Conservation (phyloP, 495 filamentous ascomycete species). For the Hypoxylon crocopeplum region DNA sequence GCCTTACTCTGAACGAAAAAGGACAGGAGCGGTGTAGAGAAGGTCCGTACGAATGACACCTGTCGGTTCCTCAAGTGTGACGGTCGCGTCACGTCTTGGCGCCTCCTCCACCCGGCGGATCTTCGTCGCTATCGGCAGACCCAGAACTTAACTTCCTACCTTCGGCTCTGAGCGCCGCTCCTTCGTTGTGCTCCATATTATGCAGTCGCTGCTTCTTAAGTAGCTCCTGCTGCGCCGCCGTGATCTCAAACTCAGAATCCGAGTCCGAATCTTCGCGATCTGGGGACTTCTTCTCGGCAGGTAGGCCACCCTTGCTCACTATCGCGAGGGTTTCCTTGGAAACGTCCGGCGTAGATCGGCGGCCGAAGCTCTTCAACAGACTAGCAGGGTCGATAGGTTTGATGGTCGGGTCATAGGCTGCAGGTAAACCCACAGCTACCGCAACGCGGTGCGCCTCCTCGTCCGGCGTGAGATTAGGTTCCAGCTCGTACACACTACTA, state of each 20-base stretch:
- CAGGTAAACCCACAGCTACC: slow-evolving; percentile 70
- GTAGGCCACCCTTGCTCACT: slow-evolving; percentile 27
- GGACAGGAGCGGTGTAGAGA: neutral
- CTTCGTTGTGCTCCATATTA: slow-evolving; percentile 62
- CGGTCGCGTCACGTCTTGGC: slow-evolving; percentile 40
- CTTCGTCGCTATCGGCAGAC: slow-evolving; percentile 44
- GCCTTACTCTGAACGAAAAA: neutral
- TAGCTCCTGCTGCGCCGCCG: slow-evolving; percentile 45
- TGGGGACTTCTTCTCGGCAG: slow-evolving; percentile 32
- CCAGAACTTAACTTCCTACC: slow-evolving; percentile 36
- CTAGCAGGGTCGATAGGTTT: slow-evolving; percentile 54
- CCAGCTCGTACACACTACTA: slow-evolving; percentile 54
- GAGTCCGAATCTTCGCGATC: slow-evolving; percentile 58
- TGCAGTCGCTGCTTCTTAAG: slow-evolving; percentile 59
- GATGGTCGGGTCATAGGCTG: slow-evolving; percentile 61
- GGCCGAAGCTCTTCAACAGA: slow-evolving; percentile 34
- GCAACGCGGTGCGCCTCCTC: slow-evolving; percentile 77
- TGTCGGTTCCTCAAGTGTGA: slow-evolving; percentile 13
- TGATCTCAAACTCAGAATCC: slow-evolving; percentile 58
- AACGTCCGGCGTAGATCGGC: slow-evolving; percentile 36
- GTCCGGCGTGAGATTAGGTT: slow-evolving; percentile 54
- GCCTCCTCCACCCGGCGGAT: slow-evolving; percentile 38
- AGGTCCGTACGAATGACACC: neutral
- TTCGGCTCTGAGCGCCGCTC: slow-evolving; percentile 50
- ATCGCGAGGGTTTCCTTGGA: slow-evolving; percentile 32